Base-by-base conservation (phyloP, 192 early-diverging fungal species). In the Podila epicladia region DNA sequence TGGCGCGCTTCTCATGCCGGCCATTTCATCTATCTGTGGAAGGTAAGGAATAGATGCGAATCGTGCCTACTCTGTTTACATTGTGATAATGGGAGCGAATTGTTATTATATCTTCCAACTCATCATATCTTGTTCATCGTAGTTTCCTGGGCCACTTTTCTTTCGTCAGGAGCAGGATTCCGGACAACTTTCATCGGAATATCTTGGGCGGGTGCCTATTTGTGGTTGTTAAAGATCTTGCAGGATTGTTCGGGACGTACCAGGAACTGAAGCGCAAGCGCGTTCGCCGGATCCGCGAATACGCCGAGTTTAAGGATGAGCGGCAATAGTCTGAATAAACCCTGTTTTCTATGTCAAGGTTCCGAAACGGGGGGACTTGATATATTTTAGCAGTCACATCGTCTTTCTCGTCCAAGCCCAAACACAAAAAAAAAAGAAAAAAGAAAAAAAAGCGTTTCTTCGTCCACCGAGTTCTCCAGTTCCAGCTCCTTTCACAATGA, bases 1-100 rank as follows among this genome's bases (percentile, higher is more conserved):
- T 11, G 89, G 91, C 57, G 89, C 91, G 22, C 72, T 93, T 22
- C 69, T 90, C 41, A 86, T 92, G 69, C 92, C 92, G n/a, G 86
- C 84, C 19, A 88, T 91, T 28, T 91, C 89, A n/a, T 88, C 89
- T 1, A 71, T 89, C 41, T 82, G 90, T 35, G 92, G 92, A 82
- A 84, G 87, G 85, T 86, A 73, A 57, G 58, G 38, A 31, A 55
- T 55, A 11, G 28, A 33, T 58, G 24, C 45, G 15, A 2, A 12
- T 17, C 28, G 12, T 29, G 7, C 35, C 35, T 37, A 9, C 35
- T 9, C 35, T 11, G 35, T 2, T 69, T 29, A 24, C 50, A 61
- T 58, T n/a, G 28, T 11, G 26, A n/a, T 51, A 29, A 35, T 15
- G 45, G 7, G 9, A 63, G 9, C 64, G 64, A 49, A 0, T 37